phyloP scores from a whole-genome alignment of 345 rosid species.

The Aegle marmelos region DNA sequence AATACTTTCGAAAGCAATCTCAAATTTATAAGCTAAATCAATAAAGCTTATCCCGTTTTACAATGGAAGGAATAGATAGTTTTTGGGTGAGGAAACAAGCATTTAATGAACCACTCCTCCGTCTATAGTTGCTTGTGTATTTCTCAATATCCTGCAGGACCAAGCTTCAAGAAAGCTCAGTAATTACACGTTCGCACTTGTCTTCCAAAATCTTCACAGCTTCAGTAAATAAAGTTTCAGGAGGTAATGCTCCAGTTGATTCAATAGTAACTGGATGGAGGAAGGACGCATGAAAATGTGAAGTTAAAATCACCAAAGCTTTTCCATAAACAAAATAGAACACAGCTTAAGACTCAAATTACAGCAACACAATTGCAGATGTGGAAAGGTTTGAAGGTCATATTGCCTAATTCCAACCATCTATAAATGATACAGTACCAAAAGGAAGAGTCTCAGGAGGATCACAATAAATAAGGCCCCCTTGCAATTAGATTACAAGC shows the following conservation, averaged over 20 bases:
- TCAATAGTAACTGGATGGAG: slow-evolving; percentile 69
- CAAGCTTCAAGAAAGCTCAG: slow-evolving; percentile 60
- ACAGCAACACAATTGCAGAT: neutral
- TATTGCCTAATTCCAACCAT: neutral
- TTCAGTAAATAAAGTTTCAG: slow-evolving; percentile 78
- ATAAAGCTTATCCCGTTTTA: neutral
- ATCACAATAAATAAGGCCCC: neutral
- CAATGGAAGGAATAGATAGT: neutral
- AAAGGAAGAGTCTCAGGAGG: neutral
- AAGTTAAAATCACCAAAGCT: neutral
- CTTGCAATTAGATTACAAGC: neutral
- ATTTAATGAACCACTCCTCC: neutral
- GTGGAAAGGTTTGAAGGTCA: neutral
- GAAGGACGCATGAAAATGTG: slow-evolving; percentile 6
- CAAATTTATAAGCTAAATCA: neutral
- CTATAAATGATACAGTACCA: no score
- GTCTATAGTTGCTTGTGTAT: neutral
- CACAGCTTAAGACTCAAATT: neutral
- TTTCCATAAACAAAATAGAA: neutral
- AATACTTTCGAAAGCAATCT: neutral
- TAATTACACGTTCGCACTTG: slow-evolving; percentile 68
- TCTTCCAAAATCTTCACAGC: slow-evolving; percentile 90
- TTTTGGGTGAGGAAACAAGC: neutral
- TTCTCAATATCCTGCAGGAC: neutral
- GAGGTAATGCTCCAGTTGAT: slow-evolving; percentile 84